Conservation (phyloP, 2,329 filamentous ascomycete genomes). For the Colletotrichum destructivum region DNA sequence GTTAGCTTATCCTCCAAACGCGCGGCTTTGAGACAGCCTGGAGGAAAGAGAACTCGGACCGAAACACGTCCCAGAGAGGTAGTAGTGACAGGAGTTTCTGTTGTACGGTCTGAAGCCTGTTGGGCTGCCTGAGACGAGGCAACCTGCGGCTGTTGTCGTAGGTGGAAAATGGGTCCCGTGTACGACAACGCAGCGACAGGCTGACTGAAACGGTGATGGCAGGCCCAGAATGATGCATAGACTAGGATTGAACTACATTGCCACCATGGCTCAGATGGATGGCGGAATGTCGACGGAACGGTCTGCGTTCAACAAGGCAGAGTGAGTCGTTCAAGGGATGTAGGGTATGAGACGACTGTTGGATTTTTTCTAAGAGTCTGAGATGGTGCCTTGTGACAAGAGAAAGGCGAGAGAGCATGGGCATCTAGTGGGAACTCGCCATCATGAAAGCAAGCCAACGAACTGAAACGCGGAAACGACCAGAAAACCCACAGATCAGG, state of each 20-base stretch:
- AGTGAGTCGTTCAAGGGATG: background rate
- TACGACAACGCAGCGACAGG: background rate
- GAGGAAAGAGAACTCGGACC: background rate
- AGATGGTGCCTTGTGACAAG: background rate
- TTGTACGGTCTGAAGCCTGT: background rate
- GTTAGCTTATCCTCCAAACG: background rate
- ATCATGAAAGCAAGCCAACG: slow-evolving; percentile 2
- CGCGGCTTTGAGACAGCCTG: background rate
- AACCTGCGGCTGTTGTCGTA: background rate
- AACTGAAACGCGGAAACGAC: background rate
- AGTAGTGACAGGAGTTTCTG: background rate
- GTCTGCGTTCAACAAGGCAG: slow-evolving; percentile 4
- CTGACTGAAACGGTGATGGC: background rate
- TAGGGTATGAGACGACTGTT: slow-evolving; percentile 10
- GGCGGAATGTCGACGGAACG: background rate
- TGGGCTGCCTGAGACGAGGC: background rate
- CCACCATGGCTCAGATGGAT: background rate
- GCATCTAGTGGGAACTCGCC: background rate
- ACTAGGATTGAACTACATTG: background rate
- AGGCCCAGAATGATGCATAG: background rate
- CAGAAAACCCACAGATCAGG: background rate
- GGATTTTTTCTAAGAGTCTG: background rate
- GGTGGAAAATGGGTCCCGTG: background rate
- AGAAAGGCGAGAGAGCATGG: background rate
- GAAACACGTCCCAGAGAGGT: background rate